A percentile compares a stretch with the other conserved stretches of the same genome.
phyloP scores from a whole-genome alignment of 2,329 filamentous ascomycete species.

The Aspergillus sp. region DNA sequence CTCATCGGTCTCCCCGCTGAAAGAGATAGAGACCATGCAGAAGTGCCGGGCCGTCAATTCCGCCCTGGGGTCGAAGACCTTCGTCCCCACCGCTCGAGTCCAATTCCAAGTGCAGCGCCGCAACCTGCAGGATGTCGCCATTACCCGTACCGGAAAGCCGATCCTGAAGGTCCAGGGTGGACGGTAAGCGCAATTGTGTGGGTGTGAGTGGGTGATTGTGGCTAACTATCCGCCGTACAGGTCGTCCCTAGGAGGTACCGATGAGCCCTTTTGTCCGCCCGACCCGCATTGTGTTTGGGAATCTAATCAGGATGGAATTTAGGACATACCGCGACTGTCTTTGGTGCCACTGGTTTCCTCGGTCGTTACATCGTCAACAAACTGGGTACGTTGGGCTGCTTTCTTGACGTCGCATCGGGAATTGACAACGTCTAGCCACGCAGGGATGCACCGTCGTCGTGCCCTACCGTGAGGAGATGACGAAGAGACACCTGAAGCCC shows the following conservation, averaged over 20 bases:
- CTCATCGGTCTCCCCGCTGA: constrained; percentile 24
- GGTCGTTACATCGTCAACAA: constrained; percentile 97
- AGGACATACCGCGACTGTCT: constrained; percentile 96
- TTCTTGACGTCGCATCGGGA: constrained; percentile 24
- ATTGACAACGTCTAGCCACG: constrained; percentile 61
- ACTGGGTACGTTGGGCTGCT: constrained; percentile 59
- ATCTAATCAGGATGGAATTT: constrained; percentile 30
- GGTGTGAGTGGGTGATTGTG: constrained; percentile 7
- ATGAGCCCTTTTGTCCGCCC: constrained; percentile 13
- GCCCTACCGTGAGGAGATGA: constrained; percentile 95
- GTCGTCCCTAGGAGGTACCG: constrained; percentile 79
- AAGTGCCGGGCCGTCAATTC: constrained; percentile 45
- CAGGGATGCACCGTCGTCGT: constrained; percentile 93
- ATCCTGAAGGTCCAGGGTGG: constrained; percentile 86
- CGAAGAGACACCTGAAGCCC: constrained; percentile 93
- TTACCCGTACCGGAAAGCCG: constrained; percentile 94
- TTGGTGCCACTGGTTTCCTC: constrained; percentile 93
- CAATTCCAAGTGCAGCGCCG: constrained; percentile 47
- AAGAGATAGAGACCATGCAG: constrained; percentile 42
- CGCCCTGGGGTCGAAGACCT: constrained; percentile 38
- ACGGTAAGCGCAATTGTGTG: constrained; percentile 57
- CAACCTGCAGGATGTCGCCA: constrained; percentile 75
- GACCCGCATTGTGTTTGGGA: constrained; percentile 15
- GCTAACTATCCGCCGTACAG: constrained; percentile 47
- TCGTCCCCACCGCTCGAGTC: constrained; percentile 32